These are phyloP conservation scores for Xerocomus brunneocitrinus DNA, from an alignment of 768 basidiomycete genomes.

Conservation along the genomic window DNA sequence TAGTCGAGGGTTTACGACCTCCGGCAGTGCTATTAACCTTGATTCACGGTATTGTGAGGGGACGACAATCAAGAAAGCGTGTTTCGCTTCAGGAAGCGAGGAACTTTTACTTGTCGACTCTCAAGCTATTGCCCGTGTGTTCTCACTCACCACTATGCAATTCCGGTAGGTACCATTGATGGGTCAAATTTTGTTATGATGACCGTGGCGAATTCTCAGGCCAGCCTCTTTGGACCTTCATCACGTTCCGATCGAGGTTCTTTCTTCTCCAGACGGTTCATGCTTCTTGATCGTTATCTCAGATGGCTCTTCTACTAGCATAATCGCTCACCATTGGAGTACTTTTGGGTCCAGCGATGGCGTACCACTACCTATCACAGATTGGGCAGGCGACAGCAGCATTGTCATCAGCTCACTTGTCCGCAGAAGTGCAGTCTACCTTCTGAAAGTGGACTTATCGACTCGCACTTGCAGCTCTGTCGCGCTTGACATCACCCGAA, in stretches of 20 bases:
- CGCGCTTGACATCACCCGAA: slow-evolving; percentile 50
- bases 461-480: slow-evolving; percentile 38
- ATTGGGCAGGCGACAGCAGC: slow-evolving; percentile 19
- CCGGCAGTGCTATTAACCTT: slow-evolving; percentile 41
- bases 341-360: slow-evolving; percentile 53
- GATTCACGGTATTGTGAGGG: slow-evolving; percentile 42
- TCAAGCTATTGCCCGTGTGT: slow-evolving; percentile 41
- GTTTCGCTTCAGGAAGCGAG: slow-evolving; percentile 48
- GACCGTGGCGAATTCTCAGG: slow-evolving; percentile 23
- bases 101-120: slow-evolving; percentile 51
- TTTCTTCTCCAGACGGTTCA: slow-evolving; percentile 52
- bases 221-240: slow-evolving; percentile 43
- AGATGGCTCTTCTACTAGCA: slow-evolving; percentile 11
- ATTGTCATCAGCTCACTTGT: slow-evolving; percentile 44
- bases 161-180: slow-evolving; percentile 39
- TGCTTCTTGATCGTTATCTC: slow-evolving; percentile 40
- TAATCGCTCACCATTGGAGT: slow-evolving; percentile 50
- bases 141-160: slow-evolving; percentile 50
- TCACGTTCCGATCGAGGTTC: slow-evolving; percentile 30
- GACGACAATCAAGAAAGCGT: slow-evolving; percentile 33
- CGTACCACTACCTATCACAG: slow-evolving; percentile 33
- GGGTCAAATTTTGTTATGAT: not conserved
- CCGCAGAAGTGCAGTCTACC: slow-evolving; percentile 37
- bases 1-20: slow-evolving; percentile 37
- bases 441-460: slow-evolving; percentile 38